Base-by-base conservation (phyloP, 441 rosid species). In the Pelargonium citronellum region DNA sequence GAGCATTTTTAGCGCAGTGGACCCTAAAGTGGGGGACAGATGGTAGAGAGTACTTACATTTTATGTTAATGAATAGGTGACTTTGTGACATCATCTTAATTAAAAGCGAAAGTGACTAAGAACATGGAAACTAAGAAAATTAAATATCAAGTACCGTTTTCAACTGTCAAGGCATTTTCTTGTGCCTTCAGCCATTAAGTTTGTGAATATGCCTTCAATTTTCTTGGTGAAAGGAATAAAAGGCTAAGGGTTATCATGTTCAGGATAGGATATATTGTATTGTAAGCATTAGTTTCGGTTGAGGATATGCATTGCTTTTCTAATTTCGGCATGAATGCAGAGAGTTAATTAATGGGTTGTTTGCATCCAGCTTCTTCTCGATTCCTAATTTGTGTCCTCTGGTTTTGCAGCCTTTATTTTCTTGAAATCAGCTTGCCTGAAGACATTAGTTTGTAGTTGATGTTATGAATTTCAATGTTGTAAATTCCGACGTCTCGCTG, bases 381-480 rank as follows among this genome's bases (percentile, higher is more conserved):
- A 5, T 43, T 53, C 8, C 41, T 66, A 43, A 24, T 67, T 57
- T 37, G 41, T 34, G 17, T 73, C 1, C 34, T 44, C 17, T n/a
- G 41, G 68, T 68, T 79, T 69, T 85, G 88, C 96, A 94, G 97
- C 81, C 82, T 94, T 68, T 91, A 91, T 78, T 85, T 91, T 76
- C 91, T 94, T 19, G 94, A 94, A 78, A 77, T 89, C 78, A 91
- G 96, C 85, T 83, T 94, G 70, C 99, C 96, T 0, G 78, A 77
- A 65, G 90, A 93, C 65, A 86, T 94, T 75, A 89, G 89, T 82
- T 82, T 79, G 83, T 91, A 83, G 79, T 72, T 10, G 47, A 9
- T 44, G 46, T 51, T 17, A 63, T 20, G n/a, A 16, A 19, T 60
- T 24, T 16, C 63, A 67, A 39, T 73, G 69, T 71, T 73, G 79